These are phyloP conservation scores for Jimgerdemannia lactiflua DNA, from an alignment of 192 early-diverging fungal genomes.

Conservation along the genomic window DNA sequence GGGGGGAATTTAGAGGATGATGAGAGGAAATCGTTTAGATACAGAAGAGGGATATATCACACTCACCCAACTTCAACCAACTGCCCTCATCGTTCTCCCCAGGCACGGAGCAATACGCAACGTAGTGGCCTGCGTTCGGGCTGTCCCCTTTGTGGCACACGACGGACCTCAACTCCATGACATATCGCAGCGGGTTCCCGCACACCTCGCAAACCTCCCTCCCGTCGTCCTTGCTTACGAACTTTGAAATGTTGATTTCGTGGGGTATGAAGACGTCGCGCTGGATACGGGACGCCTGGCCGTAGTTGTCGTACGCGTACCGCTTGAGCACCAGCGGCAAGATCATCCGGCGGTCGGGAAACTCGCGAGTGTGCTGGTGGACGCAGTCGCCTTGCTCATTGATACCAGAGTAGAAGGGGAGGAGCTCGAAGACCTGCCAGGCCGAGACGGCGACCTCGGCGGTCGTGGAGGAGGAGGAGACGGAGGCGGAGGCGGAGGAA, in stretches of 20 bases:
- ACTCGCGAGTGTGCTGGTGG: constrained; percentile 40
- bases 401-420: constrained; percentile 67
- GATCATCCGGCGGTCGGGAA: constrained; percentile 56
- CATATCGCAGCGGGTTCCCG: constrained; percentile 8
- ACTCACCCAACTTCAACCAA: constrained; percentile 34
- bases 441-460: constrained; percentile 55
- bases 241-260: constrained; percentile 42
- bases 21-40: not conserved
- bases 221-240: constrained; percentile 42
- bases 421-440: constrained; percentile 66
- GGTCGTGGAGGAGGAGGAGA: not conserved
- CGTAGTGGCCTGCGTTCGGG: constrained; percentile 31
- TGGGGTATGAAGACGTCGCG: constrained; percentile 52
- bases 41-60: not conserved
- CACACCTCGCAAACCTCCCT: constrained; percentile 23
- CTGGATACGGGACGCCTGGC: constrained; percentile 33
- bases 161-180: constrained; percentile 19
- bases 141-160: constrained; percentile 24
- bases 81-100: constrained; percentile 29
- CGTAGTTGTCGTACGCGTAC: constrained; percentile 47
- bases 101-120: constrained; percentile 19
- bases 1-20: not conserved
- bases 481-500: not conserved
- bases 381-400: constrained; percentile 59
- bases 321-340: constrained; percentile 67